Evolutionary conservation across 352 stramenopile genomes (phyloP).

Genomic region (Elongisporangium anandrum): DNA sequence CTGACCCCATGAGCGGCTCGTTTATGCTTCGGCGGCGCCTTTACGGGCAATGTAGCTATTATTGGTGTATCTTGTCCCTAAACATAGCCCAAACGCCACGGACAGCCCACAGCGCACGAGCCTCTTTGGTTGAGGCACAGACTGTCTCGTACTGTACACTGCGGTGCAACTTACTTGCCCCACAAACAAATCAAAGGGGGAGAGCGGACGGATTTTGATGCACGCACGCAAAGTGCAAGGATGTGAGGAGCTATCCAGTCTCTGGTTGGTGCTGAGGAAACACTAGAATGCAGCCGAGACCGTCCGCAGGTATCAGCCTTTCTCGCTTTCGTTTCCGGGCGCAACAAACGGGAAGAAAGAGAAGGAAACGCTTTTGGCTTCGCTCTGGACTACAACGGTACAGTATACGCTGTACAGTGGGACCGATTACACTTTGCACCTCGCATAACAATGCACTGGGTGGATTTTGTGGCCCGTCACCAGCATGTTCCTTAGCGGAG

Average conservation of each 20-base stretch:
- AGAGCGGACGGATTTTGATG: neutral
- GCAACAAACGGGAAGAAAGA: neutral
- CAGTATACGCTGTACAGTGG: neutral
- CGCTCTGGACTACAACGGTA: neutral
- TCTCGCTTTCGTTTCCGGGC: neutral
- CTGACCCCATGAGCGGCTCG: neutral
- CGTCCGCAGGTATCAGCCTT: neutral
- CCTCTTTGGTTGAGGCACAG: neutral
- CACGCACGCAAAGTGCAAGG: neutral
- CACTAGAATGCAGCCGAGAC: neutral
- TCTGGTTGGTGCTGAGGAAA: neutral
- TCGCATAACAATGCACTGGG: neutral
- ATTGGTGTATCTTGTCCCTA: neutral
- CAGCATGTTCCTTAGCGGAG: neutral
- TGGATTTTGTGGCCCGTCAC: neutral
- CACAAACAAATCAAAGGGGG: neutral
- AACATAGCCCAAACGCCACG: neutral
- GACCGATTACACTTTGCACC: neutral
- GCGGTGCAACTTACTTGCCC: neutral
- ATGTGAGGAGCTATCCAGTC: too few relatives aligned
- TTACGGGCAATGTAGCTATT: neutral
- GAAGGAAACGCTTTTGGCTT: neutral
- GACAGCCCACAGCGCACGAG: neutral
- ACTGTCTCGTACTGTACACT: neutral
- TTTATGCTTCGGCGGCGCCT: neutral